phyloP scores from a whole-genome alignment of 768 basidiomycete genomes.

The Cystobasidium tubakii region DNA sequence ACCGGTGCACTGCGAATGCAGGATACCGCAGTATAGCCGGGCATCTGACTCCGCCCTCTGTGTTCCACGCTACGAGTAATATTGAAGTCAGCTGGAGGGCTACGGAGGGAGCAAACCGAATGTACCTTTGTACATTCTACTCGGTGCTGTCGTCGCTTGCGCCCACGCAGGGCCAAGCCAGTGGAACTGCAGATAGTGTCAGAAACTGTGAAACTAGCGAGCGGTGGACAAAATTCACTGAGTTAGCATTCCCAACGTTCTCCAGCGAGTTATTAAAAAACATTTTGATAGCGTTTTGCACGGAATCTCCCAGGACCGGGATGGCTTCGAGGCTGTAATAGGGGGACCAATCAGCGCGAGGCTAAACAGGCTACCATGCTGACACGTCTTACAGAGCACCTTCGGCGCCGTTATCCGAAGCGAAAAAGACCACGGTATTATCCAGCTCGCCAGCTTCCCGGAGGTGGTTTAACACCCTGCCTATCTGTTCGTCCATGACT shows the following conservation, averaged over 20 bases:
- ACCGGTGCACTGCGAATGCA: neutral
- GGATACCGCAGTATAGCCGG: neutral
- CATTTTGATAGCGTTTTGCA: neutral
- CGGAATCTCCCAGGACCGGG: neutral
- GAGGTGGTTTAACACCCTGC: neutral
- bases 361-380: neutral
- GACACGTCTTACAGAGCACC: conserved; percentile 3
- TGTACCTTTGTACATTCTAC: neutral
- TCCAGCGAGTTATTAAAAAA: conserved; percentile 7
- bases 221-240: too few species aligned
- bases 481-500: conserved; percentile 1
- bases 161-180: neutral
- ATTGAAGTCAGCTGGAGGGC: too few species aligned
- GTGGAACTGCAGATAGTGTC: too few species aligned
- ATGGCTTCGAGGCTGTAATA: neutral
- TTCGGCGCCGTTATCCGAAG: neutral
- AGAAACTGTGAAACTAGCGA: too few species aligned
- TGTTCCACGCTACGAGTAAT: neutral
- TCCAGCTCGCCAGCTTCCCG: neutral
- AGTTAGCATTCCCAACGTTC: neutral
- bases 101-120: too few species aligned
- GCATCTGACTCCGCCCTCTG: neutral
- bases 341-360: too few species aligned
- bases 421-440: neutral
- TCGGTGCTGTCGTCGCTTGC: neutral